A percentile compares a stretch with the other conserved stretches of the same genome.
Conservation (phyloP, 441 rosid genomes). For the Erodium chrysanthum region DNA sequence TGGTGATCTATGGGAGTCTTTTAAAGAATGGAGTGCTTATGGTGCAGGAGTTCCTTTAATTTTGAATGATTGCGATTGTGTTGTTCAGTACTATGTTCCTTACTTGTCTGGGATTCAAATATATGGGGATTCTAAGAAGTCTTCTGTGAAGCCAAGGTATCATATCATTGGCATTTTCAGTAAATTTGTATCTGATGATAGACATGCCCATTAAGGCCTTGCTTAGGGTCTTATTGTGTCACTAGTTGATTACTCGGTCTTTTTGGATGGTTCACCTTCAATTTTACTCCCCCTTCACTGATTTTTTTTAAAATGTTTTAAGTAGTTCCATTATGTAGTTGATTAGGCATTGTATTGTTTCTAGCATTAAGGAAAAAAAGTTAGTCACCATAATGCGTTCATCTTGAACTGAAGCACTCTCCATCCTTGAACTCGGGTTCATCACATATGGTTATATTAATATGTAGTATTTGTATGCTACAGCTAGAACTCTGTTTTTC, state of each 20-base stretch:
- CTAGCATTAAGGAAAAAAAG: neutral
- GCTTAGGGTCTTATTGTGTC: neutral
- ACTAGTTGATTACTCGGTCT: neutral
- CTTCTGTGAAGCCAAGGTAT: slow-evolving; percentile 40
- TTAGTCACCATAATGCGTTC: neutral
- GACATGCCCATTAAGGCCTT: neutral
- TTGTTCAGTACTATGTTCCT: slow-evolving; percentile 68
- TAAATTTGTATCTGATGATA: neutral
- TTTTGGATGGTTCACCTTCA: neutral
- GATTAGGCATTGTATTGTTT: neutral
- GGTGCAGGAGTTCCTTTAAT: slow-evolving; percentile 63
- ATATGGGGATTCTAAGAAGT: slow-evolving; percentile 29
- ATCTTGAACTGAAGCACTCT: neutral
- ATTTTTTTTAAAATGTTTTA: neutral
- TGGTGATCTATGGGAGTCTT: slow-evolving; percentile 74
- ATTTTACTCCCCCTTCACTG: neutral
- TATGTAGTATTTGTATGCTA: too few species aligned
- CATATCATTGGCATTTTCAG: neutral
- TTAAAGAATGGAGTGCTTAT: slow-evolving; percentile 79
- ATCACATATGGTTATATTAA: neutral
- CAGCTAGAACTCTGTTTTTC: too few species aligned
- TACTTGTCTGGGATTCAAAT: slow-evolving; percentile 63
- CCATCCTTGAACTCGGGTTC: neutral
- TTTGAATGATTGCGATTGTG: slow-evolving; percentile 48
- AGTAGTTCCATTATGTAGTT: neutral